These are phyloP conservation scores for Basipetospora chlamydospora DNA, from an alignment of 2,329 filamentous ascomycete genomes.

Conservation along the genomic window DNA sequence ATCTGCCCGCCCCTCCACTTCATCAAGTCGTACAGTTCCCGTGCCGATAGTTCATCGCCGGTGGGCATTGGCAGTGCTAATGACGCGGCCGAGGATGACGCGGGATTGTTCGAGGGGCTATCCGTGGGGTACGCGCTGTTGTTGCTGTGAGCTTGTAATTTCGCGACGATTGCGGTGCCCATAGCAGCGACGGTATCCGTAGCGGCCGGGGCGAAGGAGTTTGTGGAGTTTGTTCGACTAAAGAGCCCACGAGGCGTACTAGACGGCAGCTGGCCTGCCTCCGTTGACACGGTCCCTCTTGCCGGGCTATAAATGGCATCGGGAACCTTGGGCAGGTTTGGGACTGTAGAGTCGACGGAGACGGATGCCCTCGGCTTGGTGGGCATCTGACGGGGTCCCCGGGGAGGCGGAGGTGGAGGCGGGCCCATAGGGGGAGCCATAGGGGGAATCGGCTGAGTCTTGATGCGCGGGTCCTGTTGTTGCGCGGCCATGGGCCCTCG, in stretches of 20 bases:
- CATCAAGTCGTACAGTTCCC: conserved; percentile 59
- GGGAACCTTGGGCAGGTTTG: conserved; percentile 52
- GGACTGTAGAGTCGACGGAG: conserved; percentile 34
- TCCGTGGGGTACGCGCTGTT: no score
- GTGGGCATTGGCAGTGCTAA: conserved; percentile 31
- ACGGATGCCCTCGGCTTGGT: conserved; percentile 26
- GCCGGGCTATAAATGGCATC: conserved; percentile 69
- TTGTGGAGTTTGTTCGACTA: conserved; percentile 38
- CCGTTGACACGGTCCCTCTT: conserved; percentile 52
- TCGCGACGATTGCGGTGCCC: neutral
- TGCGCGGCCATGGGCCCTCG: conserved; percentile 26
- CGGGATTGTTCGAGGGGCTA: no score
- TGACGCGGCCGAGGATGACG: neutral
- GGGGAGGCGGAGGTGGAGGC: conserved; percentile 11
- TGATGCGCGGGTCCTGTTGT: conserved; percentile 37
- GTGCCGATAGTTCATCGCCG: conserved; percentile 46
- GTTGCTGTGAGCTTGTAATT: no score
- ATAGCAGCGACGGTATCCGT: neutral
- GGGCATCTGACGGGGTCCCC: conserved; percentile 40
- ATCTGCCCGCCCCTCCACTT: conserved; percentile 42
- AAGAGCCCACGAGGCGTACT: conserved; percentile 51
- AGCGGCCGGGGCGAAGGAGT: conserved; percentile 4
- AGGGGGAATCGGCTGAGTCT: conserved; percentile 29
- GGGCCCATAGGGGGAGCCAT: conserved; percentile 9
- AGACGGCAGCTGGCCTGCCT: conserved; percentile 49